Percentiles rank a stretch among this genome's conserved stretches.
Conservation (phyloP, 495 filamentous ascomycete genomes). For the Hypoxylon trugodes region DNA sequence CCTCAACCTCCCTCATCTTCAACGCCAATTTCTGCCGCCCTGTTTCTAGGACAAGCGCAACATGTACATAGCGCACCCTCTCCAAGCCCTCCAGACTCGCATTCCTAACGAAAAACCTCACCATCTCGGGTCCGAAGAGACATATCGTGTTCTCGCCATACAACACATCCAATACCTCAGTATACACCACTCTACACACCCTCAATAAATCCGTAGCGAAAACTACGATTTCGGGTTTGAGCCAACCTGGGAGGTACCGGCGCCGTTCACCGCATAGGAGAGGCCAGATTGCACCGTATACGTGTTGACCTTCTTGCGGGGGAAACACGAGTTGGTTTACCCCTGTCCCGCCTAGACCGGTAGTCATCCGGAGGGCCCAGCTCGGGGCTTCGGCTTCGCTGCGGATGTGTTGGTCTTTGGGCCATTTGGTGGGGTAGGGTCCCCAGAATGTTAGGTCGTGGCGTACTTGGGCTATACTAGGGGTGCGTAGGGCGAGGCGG, state of each 20-base stretch:
- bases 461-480: slow-evolving; percentile 13
- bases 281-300: not conserved
- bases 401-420: slow-evolving; percentile 20
- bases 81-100: slow-evolving; percentile 31
- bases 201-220: slow-evolving; percentile 20
- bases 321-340: slow-evolving; percentile 6
- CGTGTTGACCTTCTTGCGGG: slow-evolving; percentile 21
- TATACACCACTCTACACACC: slow-evolving; percentile 18
- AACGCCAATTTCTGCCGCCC: slow-evolving; percentile 4
- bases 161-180: slow-evolving; percentile 18
- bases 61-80: slow-evolving; percentile 24
- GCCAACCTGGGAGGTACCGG: not conserved
- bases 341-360: slow-evolving; percentile 22
- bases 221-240: not conserved
- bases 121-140: slow-evolving; percentile 32
- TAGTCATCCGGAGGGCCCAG: slow-evolving; percentile 6
- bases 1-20: slow-evolving; percentile 7
- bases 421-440: slow-evolving; percentile 13
- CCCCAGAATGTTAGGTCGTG: slow-evolving; percentile 8
- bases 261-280: slow-evolving; percentile 25
- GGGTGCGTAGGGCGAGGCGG: not conserved
- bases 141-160: slow-evolving; percentile 31
- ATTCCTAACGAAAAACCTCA: slow-evolving; percentile 27
- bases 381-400: slow-evolving; percentile 24
- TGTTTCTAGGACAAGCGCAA: slow-evolving; percentile 20